phyloP scores from a whole-genome alignment of 2,329 filamentous ascomycete genomes.

The Aspergillus caelatus region DNA sequence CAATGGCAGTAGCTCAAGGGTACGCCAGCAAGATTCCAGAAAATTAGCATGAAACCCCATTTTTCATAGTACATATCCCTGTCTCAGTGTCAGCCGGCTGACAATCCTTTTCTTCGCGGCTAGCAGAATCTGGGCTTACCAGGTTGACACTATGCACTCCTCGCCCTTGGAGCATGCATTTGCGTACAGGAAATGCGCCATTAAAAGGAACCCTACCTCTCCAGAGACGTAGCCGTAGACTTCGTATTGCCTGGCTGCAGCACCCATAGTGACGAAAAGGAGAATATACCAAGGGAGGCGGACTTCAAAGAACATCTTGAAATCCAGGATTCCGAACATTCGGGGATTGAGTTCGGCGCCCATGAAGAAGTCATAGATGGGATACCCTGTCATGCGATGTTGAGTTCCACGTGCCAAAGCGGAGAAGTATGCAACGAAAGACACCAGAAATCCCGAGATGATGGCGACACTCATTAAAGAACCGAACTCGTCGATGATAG shows the following conservation, averaged over 20 bases:
- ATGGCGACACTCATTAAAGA: conserved; percentile 92
- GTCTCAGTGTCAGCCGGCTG: conserved; percentile 16
- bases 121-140: conserved; percentile 49
- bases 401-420: conserved; percentile 77
- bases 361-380: conserved; percentile 89
- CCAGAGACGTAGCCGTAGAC: conserved; percentile 80
- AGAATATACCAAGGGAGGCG: conserved; percentile 91
- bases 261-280: conserved; percentile 73
- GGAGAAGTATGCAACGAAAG: conserved; percentile 82
- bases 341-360: conserved; percentile 84
- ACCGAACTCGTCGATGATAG: conserved; percentile 91
- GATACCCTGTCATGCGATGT: conserved; percentile 87
- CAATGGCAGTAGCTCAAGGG: conserved; percentile 92
- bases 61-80: conserved; percentile 97
- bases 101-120: not conserved
- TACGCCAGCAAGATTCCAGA: conserved; percentile 94
- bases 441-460: conserved; percentile 81
- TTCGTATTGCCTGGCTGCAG: conserved; percentile 82
- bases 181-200: conserved; percentile 90
- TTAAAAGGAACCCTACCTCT: conserved; percentile 80
- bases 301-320: conserved; percentile 96
- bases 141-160: conserved; percentile 85
- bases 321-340: conserved; percentile 81
- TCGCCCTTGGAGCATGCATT: conserved; percentile 92
- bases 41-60: conserved; percentile 96